phyloP scores from a whole-genome alignment of 2,329 filamentous ascomycete genomes.

The Elsinoe arachidis region DNA sequence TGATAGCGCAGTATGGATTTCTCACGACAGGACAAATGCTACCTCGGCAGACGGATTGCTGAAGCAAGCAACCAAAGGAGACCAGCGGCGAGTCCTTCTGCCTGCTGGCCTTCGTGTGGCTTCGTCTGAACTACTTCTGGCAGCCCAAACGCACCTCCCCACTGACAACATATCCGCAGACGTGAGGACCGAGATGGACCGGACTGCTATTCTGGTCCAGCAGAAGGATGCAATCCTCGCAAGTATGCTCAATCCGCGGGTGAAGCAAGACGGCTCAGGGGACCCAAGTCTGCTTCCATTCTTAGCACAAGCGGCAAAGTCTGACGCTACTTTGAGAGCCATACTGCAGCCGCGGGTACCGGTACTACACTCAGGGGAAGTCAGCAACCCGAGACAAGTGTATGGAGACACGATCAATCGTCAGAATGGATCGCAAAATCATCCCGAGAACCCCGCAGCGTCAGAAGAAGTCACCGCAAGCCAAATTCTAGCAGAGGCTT shows the following conservation, averaged over 20 bases:
- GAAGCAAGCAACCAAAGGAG: slow-evolving; percentile 28
- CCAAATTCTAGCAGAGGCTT: no score
- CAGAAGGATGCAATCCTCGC: slow-evolving; percentile 67
- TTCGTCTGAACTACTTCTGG: slow-evolving; percentile 51
- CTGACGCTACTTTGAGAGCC: slow-evolving; percentile 60
- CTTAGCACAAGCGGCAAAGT: slow-evolving; percentile 56
- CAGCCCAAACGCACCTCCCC: slow-evolving; percentile 55
- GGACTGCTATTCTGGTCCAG: slow-evolving; percentile 64
- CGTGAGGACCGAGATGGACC: slow-evolving; percentile 66
- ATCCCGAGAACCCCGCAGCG: no score
- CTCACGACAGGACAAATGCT: no score
- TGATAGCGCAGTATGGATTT: slow-evolving; percentile 26
- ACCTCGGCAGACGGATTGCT: slow-evolving; percentile 63
- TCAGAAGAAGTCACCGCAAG: no score
- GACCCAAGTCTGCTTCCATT: slow-evolving; percentile 74
- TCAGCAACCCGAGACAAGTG: background rate
- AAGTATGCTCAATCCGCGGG: slow-evolving; percentile 65
- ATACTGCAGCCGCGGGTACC: slow-evolving; percentile 49
- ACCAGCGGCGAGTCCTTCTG: background rate
- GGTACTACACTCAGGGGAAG: slow-evolving; percentile 25
- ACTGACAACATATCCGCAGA: slow-evolving; percentile 61
- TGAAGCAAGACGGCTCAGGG: slow-evolving; percentile 35
- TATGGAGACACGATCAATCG: background rate
- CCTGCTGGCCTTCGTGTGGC: slow-evolving; percentile 45
- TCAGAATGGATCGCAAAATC: background rate